Evolutionary conservation across 306 rosid genomes (phyloP), one percentile per base, ranked within the genome.

Genomic region (Gastrolobium villosum): DNA sequence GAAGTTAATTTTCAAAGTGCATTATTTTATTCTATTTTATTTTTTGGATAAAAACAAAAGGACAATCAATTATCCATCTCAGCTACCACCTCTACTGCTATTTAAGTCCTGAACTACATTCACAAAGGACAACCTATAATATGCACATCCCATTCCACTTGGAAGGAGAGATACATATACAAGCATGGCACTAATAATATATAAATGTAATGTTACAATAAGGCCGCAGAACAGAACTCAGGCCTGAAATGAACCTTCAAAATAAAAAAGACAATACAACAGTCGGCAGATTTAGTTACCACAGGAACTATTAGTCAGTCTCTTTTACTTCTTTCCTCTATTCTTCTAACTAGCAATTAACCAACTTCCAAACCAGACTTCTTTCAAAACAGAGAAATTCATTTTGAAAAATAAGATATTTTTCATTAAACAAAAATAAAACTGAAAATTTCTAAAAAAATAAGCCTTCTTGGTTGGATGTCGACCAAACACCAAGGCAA

Each of bases 1-100:
- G 67, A 74, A 76, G 48, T 34, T 37, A 55, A 36, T 67, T 65
- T 72, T 11, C 40, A 43, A 74, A 77, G 79, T 34, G 74, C 50
- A 57, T 44, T 26, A 0, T 5, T 4, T 20, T 0, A 20, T 20
- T 20, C 26, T 20, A 20, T 20, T 20, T 20, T 20, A 20, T 20
- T 8, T 37, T 49, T 52, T 63, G 3, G 52, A 34, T 15, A 55
- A 55, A 55, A 72, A 72, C 14, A 3, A 55, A 56, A 1, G 54
- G 40, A 41, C 45, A 40, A 59, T 70, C 49, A 76, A 40, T 57
- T 65, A 65, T 75, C 43, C 36, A 70, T 77, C 56, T 55, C 66
- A 72, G 44, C 55, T 14, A 57, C 57, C 15, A 54, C 56, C 54
- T 50, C 26, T 31, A 48, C 61, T 4, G 40, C 67, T 44, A 57